Conservation (phyloP, 495 filamentous ascomycete genomes). For the Penicillium longicatenatum region DNA sequence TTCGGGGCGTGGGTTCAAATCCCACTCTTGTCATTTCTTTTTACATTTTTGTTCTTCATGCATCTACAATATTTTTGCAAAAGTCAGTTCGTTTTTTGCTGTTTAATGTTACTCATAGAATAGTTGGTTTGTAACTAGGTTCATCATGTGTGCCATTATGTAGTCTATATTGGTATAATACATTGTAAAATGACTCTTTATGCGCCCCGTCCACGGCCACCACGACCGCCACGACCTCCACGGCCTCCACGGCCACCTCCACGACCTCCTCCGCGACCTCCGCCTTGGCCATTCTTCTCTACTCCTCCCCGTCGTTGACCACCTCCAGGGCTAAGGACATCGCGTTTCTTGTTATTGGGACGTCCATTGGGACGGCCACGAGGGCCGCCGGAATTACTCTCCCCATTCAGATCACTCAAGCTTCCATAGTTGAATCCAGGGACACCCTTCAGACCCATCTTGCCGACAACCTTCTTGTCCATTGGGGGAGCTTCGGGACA, state of each 20-base stretch:
- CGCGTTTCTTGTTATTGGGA: constrained; percentile 20
- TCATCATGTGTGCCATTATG: constrained; percentile 1
- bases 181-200: constrained; percentile 1
- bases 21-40: constrained; percentile 39
- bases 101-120: too few species aligned
- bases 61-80: not conserved
- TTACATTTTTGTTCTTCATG: constrained; percentile 4
- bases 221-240: not conserved
- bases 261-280: constrained; percentile 19
- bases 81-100: not conserved
- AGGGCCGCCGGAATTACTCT: constrained; percentile 4
- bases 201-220: not conserved
- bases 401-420: constrained; percentile 19
- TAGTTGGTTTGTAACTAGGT: too few species aligned
- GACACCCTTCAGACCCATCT: constrained; percentile 54
- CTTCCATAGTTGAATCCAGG: constrained; percentile 45
- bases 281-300: constrained; percentile 28
- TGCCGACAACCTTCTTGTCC: constrained; percentile 48
- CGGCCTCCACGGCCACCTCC: constrained; percentile 5
- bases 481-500: constrained; percentile 49
- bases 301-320: constrained; percentile 24
- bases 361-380: constrained; percentile 15
- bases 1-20: constrained; percentile 41
- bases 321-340: constrained; percentile 36
- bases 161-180: not conserved